Conservation (phyloP, 2,329 filamentous ascomycete species). For the Pseudocercospora eumusae region DNA sequence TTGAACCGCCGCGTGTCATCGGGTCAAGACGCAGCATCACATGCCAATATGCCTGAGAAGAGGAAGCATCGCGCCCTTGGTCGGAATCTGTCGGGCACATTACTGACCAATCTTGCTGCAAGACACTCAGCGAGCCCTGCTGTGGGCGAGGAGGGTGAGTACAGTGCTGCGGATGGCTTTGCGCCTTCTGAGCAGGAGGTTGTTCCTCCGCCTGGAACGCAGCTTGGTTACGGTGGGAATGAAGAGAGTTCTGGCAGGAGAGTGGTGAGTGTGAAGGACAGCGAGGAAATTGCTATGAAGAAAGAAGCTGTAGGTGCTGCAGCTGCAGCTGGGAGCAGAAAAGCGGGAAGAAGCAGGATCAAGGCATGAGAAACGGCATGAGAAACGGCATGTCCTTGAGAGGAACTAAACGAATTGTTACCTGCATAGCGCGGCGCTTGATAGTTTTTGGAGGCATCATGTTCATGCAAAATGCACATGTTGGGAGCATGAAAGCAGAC, state of each 20-base stretch:
- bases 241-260: conserved; percentile 30
- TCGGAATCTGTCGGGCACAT: conserved; percentile 35
- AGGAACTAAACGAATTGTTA: neutral
- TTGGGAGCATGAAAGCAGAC: neutral
- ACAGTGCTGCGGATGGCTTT: conserved; percentile 29
- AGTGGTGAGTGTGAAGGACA: conserved; percentile 38
- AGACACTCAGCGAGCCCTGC: conserved; percentile 16
- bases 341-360: conserved; percentile 7
- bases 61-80: conserved; percentile 37
- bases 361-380: conserved; percentile 12
- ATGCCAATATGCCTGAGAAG: conserved; percentile 22
- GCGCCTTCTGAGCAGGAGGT: conserved; percentile 17
- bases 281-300: conserved; percentile 16
- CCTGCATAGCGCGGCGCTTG: neutral
- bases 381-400: neutral
- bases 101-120: conserved; percentile 12
- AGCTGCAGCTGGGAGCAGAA: conserved; percentile 13
- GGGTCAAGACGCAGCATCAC: conserved; percentile 15
- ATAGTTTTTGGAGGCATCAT: neutral
- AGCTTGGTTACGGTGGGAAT: conserved; percentile 37
- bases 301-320: conserved; percentile 12
- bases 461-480: neutral
- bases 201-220: conserved; percentile 35
- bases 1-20: conserved; percentile 25
- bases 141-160: conserved; percentile 17